Evolutionary conservation across 1,284 basidiomycete species (phyloP).

Genomic region (Malassezia yamatoensis): DNA sequence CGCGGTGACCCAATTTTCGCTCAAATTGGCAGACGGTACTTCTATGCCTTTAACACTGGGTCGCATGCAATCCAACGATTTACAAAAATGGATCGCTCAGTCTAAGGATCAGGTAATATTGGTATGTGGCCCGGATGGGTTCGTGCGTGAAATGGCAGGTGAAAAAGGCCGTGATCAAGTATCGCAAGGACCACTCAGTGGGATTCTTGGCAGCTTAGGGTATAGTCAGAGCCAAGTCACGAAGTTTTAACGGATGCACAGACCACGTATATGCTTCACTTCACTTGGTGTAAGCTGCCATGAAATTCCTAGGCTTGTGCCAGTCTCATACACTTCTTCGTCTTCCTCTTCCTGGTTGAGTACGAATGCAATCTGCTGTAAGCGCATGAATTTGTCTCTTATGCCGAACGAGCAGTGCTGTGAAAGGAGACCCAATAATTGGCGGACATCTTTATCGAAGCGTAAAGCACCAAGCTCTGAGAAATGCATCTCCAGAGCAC

Average conservation of each 20-base stretch:
- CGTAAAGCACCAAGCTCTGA: slow-evolving; percentile 95
- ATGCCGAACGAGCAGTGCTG: slow-evolving; percentile 70
- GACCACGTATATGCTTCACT: slow-evolving; percentile 23
- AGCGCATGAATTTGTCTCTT: slow-evolving; percentile 75
- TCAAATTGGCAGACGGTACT: neutral
- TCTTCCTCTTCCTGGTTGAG: slow-evolving; percentile 66
- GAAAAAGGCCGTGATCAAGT: slow-evolving; percentile 7
- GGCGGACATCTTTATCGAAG: slow-evolving; percentile 83
- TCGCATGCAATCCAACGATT: neutral
- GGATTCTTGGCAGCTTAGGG: slow-evolving; percentile 6
- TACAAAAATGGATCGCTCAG: neutral
- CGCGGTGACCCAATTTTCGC: neutral
- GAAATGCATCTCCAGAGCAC: slow-evolving; percentile 67
- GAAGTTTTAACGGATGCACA: slow-evolving; percentile 17
- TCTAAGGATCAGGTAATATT: neutral
- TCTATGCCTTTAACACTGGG: neutral
- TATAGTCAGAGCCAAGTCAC: slow-evolving; percentile 7
- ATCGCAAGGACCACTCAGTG: slow-evolving; percentile 11
- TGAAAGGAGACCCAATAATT: slow-evolving; percentile 69
- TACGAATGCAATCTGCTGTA: slow-evolving; percentile 86
- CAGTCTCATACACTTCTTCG: slow-evolving; percentile 29
- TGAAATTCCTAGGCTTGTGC: slow-evolving; percentile 24
- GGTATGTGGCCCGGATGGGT: slow-evolving; percentile 18
- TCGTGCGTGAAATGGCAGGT: slow-evolving; percentile 8
- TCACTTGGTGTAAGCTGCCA: slow-evolving; percentile 37